Percentiles rank a stretch among this genome's conserved stretches.
Conservation (phyloP, 768 basidiomycete genomes). For the Termitomyces titanicus region DNA sequence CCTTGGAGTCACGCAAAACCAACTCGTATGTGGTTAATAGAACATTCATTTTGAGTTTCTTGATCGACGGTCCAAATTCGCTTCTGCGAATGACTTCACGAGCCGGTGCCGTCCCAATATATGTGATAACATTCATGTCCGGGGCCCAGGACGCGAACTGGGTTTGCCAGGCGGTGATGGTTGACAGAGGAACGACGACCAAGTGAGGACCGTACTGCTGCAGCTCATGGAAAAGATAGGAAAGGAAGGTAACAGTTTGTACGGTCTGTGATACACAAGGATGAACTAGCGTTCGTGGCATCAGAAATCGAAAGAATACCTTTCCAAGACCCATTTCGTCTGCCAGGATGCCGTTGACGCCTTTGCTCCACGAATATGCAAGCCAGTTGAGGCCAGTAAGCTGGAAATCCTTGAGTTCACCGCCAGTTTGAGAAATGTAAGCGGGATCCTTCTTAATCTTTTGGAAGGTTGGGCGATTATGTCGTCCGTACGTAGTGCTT, state of each 20-base stretch:
- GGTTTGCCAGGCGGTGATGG: constrained; percentile 96
- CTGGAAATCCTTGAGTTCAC: constrained; percentile 95
- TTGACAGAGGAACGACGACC: constrained; percentile 96
- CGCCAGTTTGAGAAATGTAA: constrained; percentile 76
- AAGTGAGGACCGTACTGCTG: constrained; percentile 96
- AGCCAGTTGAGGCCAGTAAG: constrained; percentile 98
- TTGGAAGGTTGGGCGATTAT: constrained; percentile 72
- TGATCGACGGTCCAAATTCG: constrained; percentile 87
- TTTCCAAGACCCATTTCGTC: constrained; percentile 99
- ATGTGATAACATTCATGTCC: constrained; percentile 94
- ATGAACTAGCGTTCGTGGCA: constrained; percentile 1
- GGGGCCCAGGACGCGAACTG: constrained; percentile 96
- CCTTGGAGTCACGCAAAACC: constrained; percentile 84
- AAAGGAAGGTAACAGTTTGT: constrained; percentile 93
- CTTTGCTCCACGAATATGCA: constrained; percentile 92
- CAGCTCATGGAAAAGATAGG: constrained; percentile 89
- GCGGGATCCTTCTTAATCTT: constrained; percentile 87
- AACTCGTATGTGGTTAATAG: constrained; percentile 96
- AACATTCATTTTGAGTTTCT: constrained; percentile 96
- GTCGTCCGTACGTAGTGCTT: constrained; percentile 62
- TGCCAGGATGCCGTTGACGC: constrained; percentile 94
- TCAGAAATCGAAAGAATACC: constrained; percentile 32
- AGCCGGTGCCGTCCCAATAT: constrained; percentile 85
- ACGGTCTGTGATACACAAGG: constrained; percentile 59
- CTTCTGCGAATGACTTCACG: constrained; percentile 89